Conservation (phyloP, 1,284 basidiomycete genomes). For the Stygiomarasmius scandens region DNA sequence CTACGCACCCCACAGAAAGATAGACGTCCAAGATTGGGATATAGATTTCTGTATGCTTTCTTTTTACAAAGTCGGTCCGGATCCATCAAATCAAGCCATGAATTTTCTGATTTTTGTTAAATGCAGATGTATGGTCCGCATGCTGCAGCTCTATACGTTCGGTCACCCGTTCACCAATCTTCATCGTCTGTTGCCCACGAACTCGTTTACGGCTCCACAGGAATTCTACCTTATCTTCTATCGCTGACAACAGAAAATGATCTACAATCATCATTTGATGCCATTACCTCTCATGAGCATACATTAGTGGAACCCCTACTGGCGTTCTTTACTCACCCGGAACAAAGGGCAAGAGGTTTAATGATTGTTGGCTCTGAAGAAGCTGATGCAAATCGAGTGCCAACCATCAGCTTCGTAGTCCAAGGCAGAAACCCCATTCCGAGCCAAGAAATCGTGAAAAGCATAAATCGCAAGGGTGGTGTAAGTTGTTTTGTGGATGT, state of each 20-base stretch:
- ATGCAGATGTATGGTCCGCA: slow-evolving; percentile 76
- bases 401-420: slow-evolving; percentile 76
- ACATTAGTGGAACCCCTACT: slow-evolving; percentile 40
- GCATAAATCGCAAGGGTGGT: slow-evolving; percentile 60
- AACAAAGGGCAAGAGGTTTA: slow-evolving; percentile 57
- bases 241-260: slow-evolving; percentile 53
- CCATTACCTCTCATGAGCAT: slow-evolving; percentile 47
- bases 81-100: slow-evolving; percentile 6
- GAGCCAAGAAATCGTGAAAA: slow-evolving; percentile 66
- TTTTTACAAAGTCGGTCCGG: slow-evolving; percentile 70
- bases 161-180: slow-evolving; percentile 40
- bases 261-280: slow-evolving; percentile 51
- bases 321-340: slow-evolving; percentile 36
- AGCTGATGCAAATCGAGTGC: slow-evolving; percentile 50
- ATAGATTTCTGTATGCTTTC: slow-evolving; percentile 75
- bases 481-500: slow-evolving; percentile 44
- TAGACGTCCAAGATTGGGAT: slow-evolving; percentile 76
- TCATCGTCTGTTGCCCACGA: slow-evolving; percentile 38
- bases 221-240: slow-evolving; percentile 65
- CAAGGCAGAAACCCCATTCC: slow-evolving; percentile 51
- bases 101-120: neutral
- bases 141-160: slow-evolving; percentile 66
- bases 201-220: slow-evolving; percentile 55
- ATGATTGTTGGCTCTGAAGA: slow-evolving; percentile 65
- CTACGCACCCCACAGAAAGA: slow-evolving; percentile 72